Base-by-base conservation (phyloP, 352 stramenopile genomes). In the Globisporangium spinosum region DNA sequence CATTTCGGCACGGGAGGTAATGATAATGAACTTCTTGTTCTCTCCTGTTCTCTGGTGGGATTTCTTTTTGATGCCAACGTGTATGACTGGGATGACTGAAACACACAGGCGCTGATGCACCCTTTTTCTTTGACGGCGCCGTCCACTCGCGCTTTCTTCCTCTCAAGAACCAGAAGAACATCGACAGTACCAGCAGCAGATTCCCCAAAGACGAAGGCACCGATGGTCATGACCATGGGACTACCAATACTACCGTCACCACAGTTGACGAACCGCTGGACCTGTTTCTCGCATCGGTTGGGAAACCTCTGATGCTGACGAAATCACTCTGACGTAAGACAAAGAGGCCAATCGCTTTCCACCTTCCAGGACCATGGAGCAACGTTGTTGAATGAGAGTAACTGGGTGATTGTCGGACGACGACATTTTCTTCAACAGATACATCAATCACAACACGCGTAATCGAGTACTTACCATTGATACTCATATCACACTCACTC, bases 111-210 rank as follows among this genome's bases (percentile, higher is more conserved):
- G 7, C 66, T 87, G 17, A 34, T 64, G 57, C 73, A 89, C 60
- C 75, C 82, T 87, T 79, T 53, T 82, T 87, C 63, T 79, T 84
- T 56, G 64, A 75, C 12, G 76, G 76, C 2, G 69, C 76, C 29
- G 45, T 68, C 25, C 67, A 60, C 38, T 67, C 40, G 4, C 57
- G 57, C 8, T 76, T 85, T 55, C 72, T 70, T 0, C 65, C 67
- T 45, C 25, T 43, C 25, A n/a, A 2, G 3, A 45, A 29, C 15
- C 32, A 62, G 10, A 63, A 62, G 10, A 25, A 58, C 20, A 7
- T 8, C 13, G 20, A 23, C 13, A 47, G 15, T 17, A 22, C 40
- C 10, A 47, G 15, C 54, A 34, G 35, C 23, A 40, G 15, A 58
- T 15, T 1, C 17, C 17, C 55, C 27, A 7, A 25, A 45, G 2